These are phyloP conservation scores for Pleurostoma richardsiae DNA, from an alignment of 2,329 filamentous ascomycete genomes.

Conservation along the genomic window DNA sequence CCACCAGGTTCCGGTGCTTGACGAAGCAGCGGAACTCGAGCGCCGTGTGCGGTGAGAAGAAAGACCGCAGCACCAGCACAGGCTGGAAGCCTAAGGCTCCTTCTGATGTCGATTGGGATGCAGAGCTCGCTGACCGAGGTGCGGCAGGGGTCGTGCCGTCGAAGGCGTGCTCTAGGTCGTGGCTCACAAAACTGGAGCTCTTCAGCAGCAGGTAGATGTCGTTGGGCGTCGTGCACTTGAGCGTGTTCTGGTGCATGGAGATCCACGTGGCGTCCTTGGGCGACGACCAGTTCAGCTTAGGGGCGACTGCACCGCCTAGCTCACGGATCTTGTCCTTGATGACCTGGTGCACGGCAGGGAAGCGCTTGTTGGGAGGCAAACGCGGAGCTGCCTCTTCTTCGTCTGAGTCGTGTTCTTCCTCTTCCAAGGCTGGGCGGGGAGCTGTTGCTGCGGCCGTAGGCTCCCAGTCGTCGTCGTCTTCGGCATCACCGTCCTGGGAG, in stretches of 20 bases:
- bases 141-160: conserved; percentile 53
- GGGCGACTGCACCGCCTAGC: conserved; percentile 79
- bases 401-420: conserved; percentile 40
- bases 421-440: conserved; percentile 26
- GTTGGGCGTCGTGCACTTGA: conserved; percentile 83
- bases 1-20: conserved; percentile 72
- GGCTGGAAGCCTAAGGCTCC: conserved; percentile 54
- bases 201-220: conserved; percentile 94
- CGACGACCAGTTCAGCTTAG: conserved; percentile 96
- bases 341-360: conserved; percentile 68
- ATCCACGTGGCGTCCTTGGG: conserved; percentile 97
- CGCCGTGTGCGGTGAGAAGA: conserved; percentile 81
- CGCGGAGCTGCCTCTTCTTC: conserved; percentile 44
- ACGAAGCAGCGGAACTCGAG: conserved; percentile 97
- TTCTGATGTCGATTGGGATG: conserved; percentile 12
- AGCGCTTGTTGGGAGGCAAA: conserved; percentile 49
- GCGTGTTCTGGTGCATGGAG: conserved; percentile 73
- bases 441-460: conserved; percentile 24
- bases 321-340: conserved; percentile 75
- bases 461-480: conserved; percentile 54
- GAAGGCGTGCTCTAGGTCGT: conserved; percentile 91
- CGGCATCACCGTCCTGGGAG: conserved; percentile 25
- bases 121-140: conserved; percentile 24
- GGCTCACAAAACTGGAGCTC: conserved; percentile 88
- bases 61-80: conserved; percentile 80